These are phyloP conservation scores for Casuarina equisetifolia DNA, from an alignment of 306 rosid genomes.

Conservation along the genomic window DNA sequence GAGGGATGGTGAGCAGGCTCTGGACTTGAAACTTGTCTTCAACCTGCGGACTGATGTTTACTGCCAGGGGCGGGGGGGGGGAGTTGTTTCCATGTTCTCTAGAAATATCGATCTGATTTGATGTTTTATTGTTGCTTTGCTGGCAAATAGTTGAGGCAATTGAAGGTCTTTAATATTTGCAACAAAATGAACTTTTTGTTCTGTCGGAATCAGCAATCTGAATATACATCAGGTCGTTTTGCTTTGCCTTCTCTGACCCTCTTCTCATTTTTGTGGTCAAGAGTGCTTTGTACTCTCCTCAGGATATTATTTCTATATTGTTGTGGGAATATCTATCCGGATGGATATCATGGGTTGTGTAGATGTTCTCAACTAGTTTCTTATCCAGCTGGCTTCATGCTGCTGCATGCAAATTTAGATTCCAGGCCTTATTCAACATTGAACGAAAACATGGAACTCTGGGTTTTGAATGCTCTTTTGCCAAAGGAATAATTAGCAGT, in stretches of 20 bases:
- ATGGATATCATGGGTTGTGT: slow-evolving; percentile 12
- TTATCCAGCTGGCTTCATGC: slow-evolving; percentile 14
- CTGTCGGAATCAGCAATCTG: slow-evolving; percentile 31
- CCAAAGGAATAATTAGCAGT: neutral
- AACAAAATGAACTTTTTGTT: slow-evolving; percentile 9
- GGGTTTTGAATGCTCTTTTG: slow-evolving; percentile 4
- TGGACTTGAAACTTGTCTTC: slow-evolving; percentile 26
- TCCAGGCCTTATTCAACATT: slow-evolving; percentile 9
- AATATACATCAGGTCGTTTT: slow-evolving; percentile 33
- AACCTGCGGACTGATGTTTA: slow-evolving; percentile 14
- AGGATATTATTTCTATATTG: neutral
- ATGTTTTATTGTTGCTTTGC: slow-evolving; percentile 29
- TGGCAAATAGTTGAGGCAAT: slow-evolving; percentile 20
- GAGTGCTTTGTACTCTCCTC: neutral
- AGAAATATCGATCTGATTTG: slow-evolving; percentile 22
- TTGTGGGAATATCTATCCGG: neutral
- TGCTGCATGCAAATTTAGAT: slow-evolving; percentile 8
- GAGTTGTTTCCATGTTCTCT: neutral
- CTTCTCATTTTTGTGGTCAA: slow-evolving; percentile 9
- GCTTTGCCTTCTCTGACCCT: slow-evolving; percentile 22
- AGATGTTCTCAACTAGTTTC: neutral
- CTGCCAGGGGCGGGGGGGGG: neutral
- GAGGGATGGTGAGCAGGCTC: slow-evolving; percentile 27
- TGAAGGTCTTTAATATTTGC: slow-evolving; percentile 26
- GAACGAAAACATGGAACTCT: neutral